These are phyloP conservation scores for Pseudognaphalium luteoalbum DNA, from an alignment of 129 eudicot genomes.

Conservation along the genomic window DNA sequence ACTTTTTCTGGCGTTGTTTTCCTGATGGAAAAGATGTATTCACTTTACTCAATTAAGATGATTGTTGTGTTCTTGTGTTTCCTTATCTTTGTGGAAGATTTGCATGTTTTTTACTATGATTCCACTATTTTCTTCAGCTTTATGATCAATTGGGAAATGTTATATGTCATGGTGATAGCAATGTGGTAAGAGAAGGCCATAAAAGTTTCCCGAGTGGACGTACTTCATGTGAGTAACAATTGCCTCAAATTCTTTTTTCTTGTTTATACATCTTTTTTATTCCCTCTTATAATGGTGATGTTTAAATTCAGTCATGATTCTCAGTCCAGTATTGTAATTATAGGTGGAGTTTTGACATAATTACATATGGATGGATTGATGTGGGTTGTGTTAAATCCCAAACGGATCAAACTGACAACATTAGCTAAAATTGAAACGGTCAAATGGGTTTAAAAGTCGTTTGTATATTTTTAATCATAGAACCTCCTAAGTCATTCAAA, in stretches of 20 bases:
- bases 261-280: too few relatives aligned
- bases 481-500: too few relatives aligned
- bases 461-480: too few relatives aligned
- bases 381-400: too few relatives aligned
- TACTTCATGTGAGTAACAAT: conserved; percentile 63
- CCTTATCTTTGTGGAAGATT: conserved; percentile 1
- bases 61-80: background rate
- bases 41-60: conserved; percentile 13
- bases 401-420: too few relatives aligned
- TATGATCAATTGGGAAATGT: conserved; percentile 75
- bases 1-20: conserved; percentile 97
- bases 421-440: too few relatives aligned
- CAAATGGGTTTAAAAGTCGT: too few relatives aligned
- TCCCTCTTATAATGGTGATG: too few relatives aligned
- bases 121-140: conserved; percentile 38
- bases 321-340: background rate
- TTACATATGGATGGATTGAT: too few relatives aligned
- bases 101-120: conserved; percentile 19
- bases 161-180: conserved; percentile 69
- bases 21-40: conserved; percentile 94
- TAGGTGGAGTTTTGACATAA: too few relatives aligned
- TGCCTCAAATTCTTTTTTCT: too few relatives aligned
- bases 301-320: background rate
- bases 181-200: conserved; percentile 67
- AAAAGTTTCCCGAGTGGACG: conserved; percentile 94